phyloP scores from a whole-genome alignment of 305 asterid genomes.

The Fraxinus angustifolia region DNA sequence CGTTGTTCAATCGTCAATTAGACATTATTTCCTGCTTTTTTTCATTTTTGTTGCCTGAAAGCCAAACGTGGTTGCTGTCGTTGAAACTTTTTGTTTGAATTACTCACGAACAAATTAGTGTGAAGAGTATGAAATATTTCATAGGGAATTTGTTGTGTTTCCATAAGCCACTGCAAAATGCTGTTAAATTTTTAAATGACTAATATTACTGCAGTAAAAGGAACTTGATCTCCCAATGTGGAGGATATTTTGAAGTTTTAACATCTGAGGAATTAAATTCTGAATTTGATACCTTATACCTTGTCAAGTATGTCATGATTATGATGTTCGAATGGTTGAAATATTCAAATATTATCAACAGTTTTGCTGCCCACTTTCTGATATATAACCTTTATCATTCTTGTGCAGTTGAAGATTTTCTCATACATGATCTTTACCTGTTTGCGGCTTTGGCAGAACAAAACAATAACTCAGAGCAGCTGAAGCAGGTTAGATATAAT shows the following conservation, averaged over 20 bases:
- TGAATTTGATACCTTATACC: background rate
- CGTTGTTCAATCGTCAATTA: background rate
- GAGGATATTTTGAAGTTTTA: background rate
- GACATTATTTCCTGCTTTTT: background rate
- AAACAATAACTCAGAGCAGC: slow-evolving; percentile 35
- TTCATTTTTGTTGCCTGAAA: background rate
- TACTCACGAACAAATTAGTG: background rate
- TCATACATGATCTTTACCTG: slow-evolving; percentile 48
- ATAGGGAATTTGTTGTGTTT: too few species aligned
- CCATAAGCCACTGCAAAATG: background rate
- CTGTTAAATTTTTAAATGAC: background rate
- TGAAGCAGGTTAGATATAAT: slow-evolving; percentile 53
- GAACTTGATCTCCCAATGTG: background rate
- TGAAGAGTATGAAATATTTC: background rate
- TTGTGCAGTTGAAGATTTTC: slow-evolving; percentile 69
- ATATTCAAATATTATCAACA: background rate
- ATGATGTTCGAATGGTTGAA: background rate
- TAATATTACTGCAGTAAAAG: background rate
- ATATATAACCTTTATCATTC: background rate
- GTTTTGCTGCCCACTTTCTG: background rate
- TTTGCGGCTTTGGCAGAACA: slow-evolving; percentile 52
- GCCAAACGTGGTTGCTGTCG: background rate
- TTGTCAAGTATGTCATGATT: slow-evolving; percentile 13
- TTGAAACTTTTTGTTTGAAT: background rate
- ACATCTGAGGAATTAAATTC: background rate